Evolutionary conservation across 1,284 basidiomycete genomes (phyloP).

Genomic region (Pyrrhoderma noxium): DNA sequence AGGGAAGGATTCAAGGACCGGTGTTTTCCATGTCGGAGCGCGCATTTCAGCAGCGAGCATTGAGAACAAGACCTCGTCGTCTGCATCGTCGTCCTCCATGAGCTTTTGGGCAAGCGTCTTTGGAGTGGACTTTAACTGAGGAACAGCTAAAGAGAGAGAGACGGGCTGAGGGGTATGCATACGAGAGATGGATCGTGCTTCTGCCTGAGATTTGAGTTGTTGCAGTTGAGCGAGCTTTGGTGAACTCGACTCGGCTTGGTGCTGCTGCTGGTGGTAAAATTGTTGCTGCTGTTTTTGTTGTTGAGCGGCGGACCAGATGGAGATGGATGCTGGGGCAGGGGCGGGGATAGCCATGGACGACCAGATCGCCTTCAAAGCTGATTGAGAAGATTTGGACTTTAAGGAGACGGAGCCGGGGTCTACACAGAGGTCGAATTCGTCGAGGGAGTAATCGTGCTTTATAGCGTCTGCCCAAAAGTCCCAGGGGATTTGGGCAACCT

Average conservation of each 20-base stretch:
- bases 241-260: too few relatives aligned
- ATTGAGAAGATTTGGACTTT: constrained; percentile 28
- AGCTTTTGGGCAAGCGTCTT: constrained; percentile 70
- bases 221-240: too few relatives aligned
- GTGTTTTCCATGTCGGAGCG: constrained; percentile 60
- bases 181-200: too few relatives aligned
- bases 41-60: constrained; percentile 64
- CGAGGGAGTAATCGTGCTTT: constrained; percentile 23
- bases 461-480: too few relatives aligned
- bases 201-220: too few relatives aligned
- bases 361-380: not conserved
- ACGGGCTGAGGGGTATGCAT: constrained; percentile 18
- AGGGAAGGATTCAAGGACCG: constrained; percentile 30
- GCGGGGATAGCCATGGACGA: too few relatives aligned
- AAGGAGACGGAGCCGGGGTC: constrained; percentile 69
- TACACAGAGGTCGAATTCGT: constrained; percentile 69
- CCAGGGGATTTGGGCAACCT: constrained; percentile 22
- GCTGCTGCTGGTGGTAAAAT: too few relatives aligned
- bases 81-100: constrained; percentile 55
- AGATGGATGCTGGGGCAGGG: too few relatives aligned
- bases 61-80: constrained; percentile 64
- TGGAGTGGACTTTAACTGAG: constrained; percentile 1
- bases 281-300: constrained; percentile 3
- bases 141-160: not conserved
- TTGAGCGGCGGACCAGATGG: not conserved